These are phyloP conservation scores for Microbotryum lychnidis-dioicae DNA, from an alignment of 1,284 basidiomycete species.

Conservation along the genomic window DNA sequence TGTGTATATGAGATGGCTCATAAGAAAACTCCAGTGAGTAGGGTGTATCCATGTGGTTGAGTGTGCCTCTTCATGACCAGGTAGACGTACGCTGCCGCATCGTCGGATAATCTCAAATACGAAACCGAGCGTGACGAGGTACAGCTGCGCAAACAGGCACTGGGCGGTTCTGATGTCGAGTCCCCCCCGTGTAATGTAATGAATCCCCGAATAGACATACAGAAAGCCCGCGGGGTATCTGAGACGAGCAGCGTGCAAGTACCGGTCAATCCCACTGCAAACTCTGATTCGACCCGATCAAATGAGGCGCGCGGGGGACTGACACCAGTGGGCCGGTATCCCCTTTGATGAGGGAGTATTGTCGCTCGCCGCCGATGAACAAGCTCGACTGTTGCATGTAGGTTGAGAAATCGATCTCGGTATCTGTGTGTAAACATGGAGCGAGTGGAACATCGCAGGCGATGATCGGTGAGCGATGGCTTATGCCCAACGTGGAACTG, in stretches of 20 bases:
- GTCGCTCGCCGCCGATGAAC: conserved; percentile 71
- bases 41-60: no score
- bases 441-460: conserved; percentile 5
- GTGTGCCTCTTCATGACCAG: background rate
- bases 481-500: conserved; percentile 1
- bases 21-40: background rate
- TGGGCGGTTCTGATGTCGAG: conserved; percentile 61
- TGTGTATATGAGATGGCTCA: conserved; percentile 12
- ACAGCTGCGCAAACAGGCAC: conserved; percentile 65
- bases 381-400: conserved; percentile 79
- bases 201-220: conserved; percentile 69
- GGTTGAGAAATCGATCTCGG: conserved; percentile 97
- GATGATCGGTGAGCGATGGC: background rate
- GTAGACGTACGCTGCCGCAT: conserved; percentile 9
- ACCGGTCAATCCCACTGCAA: no score
- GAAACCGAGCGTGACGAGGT: conserved; percentile 57
- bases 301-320: conserved; percentile 38
- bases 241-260: background rate
- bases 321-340: conserved; percentile 92
- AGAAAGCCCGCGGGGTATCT: conserved; percentile 95
- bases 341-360: conserved; percentile 77
- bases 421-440: conserved; percentile 52
- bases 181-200: conserved; percentile 57
- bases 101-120: conserved; percentile 60
- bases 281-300: background rate